phyloP scores from a whole-genome alignment of 495 filamentous ascomycete genomes.

The Penicillium ucsense region DNA sequence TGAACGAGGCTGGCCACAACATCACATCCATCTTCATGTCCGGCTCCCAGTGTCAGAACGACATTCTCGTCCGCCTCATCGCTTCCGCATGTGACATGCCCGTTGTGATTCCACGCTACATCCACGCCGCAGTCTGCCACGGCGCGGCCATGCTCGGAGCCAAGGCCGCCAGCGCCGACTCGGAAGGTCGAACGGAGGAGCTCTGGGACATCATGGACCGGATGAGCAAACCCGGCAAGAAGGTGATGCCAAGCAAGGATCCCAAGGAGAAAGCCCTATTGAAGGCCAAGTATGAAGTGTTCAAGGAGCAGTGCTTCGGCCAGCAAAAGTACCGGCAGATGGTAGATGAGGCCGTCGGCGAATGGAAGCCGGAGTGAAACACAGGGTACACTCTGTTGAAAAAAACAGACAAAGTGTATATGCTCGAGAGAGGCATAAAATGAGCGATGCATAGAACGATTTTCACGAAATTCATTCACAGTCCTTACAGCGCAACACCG shows the following conservation, averaged over 20 bases:
- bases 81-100: slow-evolving; percentile 86
- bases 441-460: too few relatives aligned
- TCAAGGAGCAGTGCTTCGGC: slow-evolving; percentile 55
- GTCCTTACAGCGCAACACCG: too few relatives aligned
- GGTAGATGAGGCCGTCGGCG: slow-evolving; percentile 50
- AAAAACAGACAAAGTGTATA: too few relatives aligned
- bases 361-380: slow-evolving; percentile 17
- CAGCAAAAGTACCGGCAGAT: slow-evolving; percentile 52
- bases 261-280: slow-evolving; percentile 67
- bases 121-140: slow-evolving; percentile 91
- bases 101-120: slow-evolving; percentile 82
- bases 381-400: too few relatives aligned
- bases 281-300: slow-evolving; percentile 68
- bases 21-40: slow-evolving; percentile 97
- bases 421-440: too few relatives aligned
- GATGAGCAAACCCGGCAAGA: slow-evolving; percentile 88
- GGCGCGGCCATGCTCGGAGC: slow-evolving; percentile 95
- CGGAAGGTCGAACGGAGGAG: slow-evolving; percentile 68
- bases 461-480: too few relatives aligned
- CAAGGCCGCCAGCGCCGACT: slow-evolving; percentile 75
- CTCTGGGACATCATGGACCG: slow-evolving; percentile 96
- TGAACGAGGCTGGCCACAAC: slow-evolving; percentile 76
- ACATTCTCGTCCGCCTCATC: slow-evolving; percentile 80
- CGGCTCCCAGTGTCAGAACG: slow-evolving; percentile 92
- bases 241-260: slow-evolving; percentile 62